These are phyloP conservation scores for Aureobasidium sp. DNA, from an alignment of 2,329 filamentous ascomycete genomes.

Conservation along the genomic window DNA sequence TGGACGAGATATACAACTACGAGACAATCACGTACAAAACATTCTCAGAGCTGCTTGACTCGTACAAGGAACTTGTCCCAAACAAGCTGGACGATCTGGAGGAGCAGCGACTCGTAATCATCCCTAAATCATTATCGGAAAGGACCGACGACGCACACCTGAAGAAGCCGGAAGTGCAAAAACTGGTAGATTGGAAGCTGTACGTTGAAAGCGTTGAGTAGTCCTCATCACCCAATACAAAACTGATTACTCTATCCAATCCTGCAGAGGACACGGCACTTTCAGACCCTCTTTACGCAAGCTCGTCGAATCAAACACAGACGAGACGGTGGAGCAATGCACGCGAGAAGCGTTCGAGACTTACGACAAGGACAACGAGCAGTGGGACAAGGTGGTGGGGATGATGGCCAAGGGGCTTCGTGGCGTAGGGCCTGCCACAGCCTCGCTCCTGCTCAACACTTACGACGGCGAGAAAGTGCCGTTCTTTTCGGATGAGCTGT, in stretches of 20 bases:
- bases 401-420: constrained; percentile 49
- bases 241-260: background rate
- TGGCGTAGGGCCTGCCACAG: constrained; percentile 72
- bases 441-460: constrained; percentile 62
- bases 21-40: constrained; percentile 17
- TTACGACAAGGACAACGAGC: constrained; percentile 28
- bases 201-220: constrained; percentile 30
- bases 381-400: constrained; percentile 19
- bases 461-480: constrained; percentile 50
- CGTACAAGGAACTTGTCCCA: constrained; percentile 20
- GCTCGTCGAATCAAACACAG: constrained; percentile 50
- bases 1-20: constrained; percentile 7
- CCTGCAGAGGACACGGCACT: constrained; percentile 39
- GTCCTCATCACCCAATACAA: background rate
- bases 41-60: constrained; percentile 18
- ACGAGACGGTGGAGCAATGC: constrained; percentile 35
- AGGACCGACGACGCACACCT: constrained; percentile 33
- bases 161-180: constrained; percentile 49
- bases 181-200: constrained; percentile 64
- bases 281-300: constrained; percentile 38
- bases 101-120: constrained; percentile 48
- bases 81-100: constrained; percentile 48
- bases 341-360: constrained; percentile 44
- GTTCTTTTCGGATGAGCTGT: constrained; percentile 77
- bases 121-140: constrained; percentile 39